Evolutionary conservation across 805 yeast genomes (phyloP).

Genomic region (Ogataea henricii): DNA sequence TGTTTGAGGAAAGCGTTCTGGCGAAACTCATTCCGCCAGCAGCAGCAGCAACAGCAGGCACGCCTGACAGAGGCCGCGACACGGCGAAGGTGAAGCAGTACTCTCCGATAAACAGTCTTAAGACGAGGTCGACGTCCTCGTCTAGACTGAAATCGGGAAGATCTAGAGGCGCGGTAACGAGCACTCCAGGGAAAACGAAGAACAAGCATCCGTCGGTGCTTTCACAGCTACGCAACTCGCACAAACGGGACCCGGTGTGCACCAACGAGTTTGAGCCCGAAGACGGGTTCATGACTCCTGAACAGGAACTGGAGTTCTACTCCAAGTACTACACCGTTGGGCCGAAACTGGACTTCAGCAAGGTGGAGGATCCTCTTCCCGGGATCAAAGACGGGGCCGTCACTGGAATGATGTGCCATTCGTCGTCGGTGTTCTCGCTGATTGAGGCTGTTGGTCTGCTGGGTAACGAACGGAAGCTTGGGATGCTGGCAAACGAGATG

Average conservation of each 20-base stretch:
- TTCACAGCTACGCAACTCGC: constrained; percentile 5
- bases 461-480: constrained; percentile 13
- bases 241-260: constrained; percentile 24
- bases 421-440: constrained; percentile 23
- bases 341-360: constrained; percentile 28
- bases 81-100: background rate
- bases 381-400: constrained; percentile 21
- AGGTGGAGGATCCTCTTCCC: constrained; percentile 26
- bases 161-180: background rate
- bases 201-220: background rate
- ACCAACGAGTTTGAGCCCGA: constrained; percentile 24
- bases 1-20: constrained; percentile 8
- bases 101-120: constrained; percentile 6
- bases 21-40: background rate
- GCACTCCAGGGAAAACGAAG: background rate
- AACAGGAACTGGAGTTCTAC: constrained; percentile 43
- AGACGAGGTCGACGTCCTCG: constrained; percentile 1
- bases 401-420: constrained; percentile 26
- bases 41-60: background rate
- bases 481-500: constrained; percentile 15
- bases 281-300: constrained; percentile 44
- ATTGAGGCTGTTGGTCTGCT: constrained; percentile 18
- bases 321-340: constrained; percentile 30
- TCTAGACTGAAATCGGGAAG: background rate
- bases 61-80: background rate